Base-by-base conservation (phyloP, 1,284 basidiomycete genomes). In the Cutaneotrichosporon daszewskae region DNA sequence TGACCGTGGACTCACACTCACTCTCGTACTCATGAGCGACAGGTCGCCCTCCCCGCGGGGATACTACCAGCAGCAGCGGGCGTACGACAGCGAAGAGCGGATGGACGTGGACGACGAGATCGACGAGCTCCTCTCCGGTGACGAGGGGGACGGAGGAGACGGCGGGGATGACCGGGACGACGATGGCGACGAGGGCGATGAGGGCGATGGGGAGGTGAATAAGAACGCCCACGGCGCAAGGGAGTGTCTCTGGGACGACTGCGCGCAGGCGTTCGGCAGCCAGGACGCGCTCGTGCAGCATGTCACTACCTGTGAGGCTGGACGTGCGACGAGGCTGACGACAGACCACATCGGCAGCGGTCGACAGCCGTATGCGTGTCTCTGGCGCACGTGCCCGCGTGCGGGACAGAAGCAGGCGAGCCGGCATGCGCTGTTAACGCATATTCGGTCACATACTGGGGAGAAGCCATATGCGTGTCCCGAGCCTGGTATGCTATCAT, bases 391-490 rank as follows among this genome's bases (percentile, higher is more conserved):
- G 4, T 68, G 65, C 46, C 44, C 45, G 19, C 52, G 65, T 8
- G 26, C 45, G n/a, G 65, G 63, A 4, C 58, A 63, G 32, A 59
- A 56, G 31, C 65, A 66, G 40, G 54, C 57, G 1, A 60, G 56
- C 10, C 40, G 62, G 25, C 60, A 64, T 37, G 53, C 57, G 2
- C 48, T 68, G 20, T 47, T 59, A 12, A 64, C 63, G 11, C 92
- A 97, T 68, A 90, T 94, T 42, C 83, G 92, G 45, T 95, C 90
- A 0, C 92, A 97, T 70, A 97, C 94, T 0, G 92, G 92, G 58
- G 94, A 97, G 71, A 94, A 92, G 64, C 92, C 94, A 2, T 95
- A 95, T 64, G 77, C 80, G 27, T 97, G 92, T 77, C 82, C 81
- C 1, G 87, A 85, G 34, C 49, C 52, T 20, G 60, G 65, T 66